Evolutionary conservation across 2,329 filamentous ascomycete species (phyloP).

Genomic region (Aspergillus tubingensis): DNA sequence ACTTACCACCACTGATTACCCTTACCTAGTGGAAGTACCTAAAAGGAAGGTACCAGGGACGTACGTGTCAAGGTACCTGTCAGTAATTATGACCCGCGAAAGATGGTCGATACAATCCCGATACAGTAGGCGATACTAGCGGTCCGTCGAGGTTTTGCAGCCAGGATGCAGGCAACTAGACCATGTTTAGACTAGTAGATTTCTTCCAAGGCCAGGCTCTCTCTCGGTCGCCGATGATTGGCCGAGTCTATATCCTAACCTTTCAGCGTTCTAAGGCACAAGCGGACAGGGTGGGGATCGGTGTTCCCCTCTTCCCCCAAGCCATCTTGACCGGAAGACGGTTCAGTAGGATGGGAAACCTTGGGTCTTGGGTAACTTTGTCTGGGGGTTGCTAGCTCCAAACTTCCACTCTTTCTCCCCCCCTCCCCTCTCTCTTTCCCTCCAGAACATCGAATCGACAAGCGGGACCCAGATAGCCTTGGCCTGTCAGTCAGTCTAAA

Average conservation of each 20-base stretch:
- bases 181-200: slow-evolving; percentile 16
- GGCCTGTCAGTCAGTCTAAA: slow-evolving; percentile 1
- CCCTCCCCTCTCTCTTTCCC: background rate
- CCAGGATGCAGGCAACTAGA: slow-evolving; percentile 20
- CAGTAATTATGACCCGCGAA: background rate
- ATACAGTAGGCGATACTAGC: slow-evolving; percentile 9
- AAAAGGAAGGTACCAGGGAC: background rate
- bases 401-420: background rate
- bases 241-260: slow-evolving; percentile 17
- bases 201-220: slow-evolving; percentile 17
- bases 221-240: slow-evolving; percentile 15
- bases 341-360: slow-evolving; percentile 3
- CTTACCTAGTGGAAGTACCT: background rate
- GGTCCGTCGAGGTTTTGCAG: background rate
- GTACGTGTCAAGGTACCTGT: background rate
- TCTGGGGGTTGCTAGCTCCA: background rate
- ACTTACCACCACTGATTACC: background rate
- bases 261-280: slow-evolving; percentile 11
- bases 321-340: slow-evolving; percentile 9
- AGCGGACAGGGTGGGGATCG: slow-evolving; percentile 19
- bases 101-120: background rate
- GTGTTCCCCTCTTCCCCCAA: slow-evolving; percentile 14
- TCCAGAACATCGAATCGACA: slow-evolving; percentile 1
- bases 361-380: background rate
- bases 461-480: slow-evolving; percentile 2